These are phyloP conservation scores for Paracoccidioides brasiliensis DNA, from an alignment of 2,329 filamentous ascomycete species.

Conservation along the genomic window DNA sequence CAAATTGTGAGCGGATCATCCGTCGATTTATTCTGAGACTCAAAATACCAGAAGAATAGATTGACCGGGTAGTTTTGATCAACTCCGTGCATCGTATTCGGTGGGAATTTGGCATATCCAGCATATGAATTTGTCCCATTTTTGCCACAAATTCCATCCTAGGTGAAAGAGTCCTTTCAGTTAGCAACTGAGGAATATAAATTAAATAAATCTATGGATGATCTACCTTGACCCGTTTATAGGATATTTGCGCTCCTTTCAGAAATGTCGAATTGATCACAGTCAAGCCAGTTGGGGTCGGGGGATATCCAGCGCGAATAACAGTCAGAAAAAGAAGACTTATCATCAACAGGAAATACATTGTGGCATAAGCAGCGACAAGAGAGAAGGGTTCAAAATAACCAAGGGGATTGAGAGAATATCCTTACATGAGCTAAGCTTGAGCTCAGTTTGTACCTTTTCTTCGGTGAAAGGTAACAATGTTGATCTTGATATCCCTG, in stretches of 20 bases:
- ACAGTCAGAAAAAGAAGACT: too few species aligned
- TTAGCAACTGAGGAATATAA: not conserved
- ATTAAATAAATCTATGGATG: too few species aligned
- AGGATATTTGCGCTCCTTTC: not conserved
- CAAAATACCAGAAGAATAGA: slow-evolving; percentile 55
- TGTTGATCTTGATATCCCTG: too few species aligned
- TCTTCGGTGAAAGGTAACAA: too few species aligned
- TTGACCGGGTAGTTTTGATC: slow-evolving; percentile 42
- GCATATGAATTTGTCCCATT: slow-evolving; percentile 31
- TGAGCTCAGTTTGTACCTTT: too few species aligned
- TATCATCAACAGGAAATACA: too few species aligned
- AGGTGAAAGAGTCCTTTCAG: not conserved
- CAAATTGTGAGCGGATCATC: slow-evolving; percentile 46
- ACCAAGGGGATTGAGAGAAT: not conserved
- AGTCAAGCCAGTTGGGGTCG: not conserved
- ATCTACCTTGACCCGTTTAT: not conserved
- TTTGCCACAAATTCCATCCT: not conserved
- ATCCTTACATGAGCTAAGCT: not conserved
- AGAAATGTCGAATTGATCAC: not conserved
- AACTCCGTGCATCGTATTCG: slow-evolving; percentile 28
- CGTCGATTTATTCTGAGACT: slow-evolving; percentile 39
- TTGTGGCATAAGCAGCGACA: not conserved
- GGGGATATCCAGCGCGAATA: too few species aligned
- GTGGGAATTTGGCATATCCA: slow-evolving; percentile 46
- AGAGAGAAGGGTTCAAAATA: not conserved